Evolutionary conservation across 2,329 filamentous ascomycete genomes (phyloP), one percentile per base, ranked within the genome.

Genomic region (Alternaria sp.): DNA sequence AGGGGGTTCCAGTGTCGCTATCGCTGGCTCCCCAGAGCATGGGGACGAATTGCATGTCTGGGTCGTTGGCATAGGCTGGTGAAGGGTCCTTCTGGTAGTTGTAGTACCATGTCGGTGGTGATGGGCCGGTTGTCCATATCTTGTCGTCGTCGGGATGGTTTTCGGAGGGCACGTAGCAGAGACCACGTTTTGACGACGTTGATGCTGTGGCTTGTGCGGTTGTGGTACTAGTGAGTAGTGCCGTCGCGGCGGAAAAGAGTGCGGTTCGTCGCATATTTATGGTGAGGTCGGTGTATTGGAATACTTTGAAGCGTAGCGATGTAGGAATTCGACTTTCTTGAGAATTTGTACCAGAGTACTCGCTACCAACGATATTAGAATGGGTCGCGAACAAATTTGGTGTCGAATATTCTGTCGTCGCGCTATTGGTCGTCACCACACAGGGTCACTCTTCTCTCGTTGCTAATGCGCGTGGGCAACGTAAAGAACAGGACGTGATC

Each of bases 41-140:
- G 51, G 92, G 91, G 1, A 94, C 88, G 76, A 92, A 95, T 75
- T 91, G 84, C 67, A 94, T 87, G 26, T 51, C 24, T 5, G 59
- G n/a, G 57, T 63, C 41, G 43, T 71, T 71, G 41, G 76, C 65
- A 72, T 84, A 89, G 42, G 80, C 80, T 0, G 82, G 63, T 0
- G 88, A 86, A 1, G 91, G 90, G 4, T 77, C 73, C 20, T 82
- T 72, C 26, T 80, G 78, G 78, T 94, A 95, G 81, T 94, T 94
- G 84, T 94, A 95, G 82, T 95, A 95, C 92, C 92, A 95, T 3
- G 88, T 90, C 56, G 94, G 79, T 42, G 88, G 85, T 1, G 49
- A 61, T 18, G 85, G 86, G 38, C 81, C 83, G 6, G 11, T 83
- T n/a, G 54, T 80, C 89, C 91, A 94, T 69, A 90, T 82, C 47